phyloP scores from a whole-genome alignment of 192 early-diverging fungal genomes.

The Allomyces arbusculus region DNA sequence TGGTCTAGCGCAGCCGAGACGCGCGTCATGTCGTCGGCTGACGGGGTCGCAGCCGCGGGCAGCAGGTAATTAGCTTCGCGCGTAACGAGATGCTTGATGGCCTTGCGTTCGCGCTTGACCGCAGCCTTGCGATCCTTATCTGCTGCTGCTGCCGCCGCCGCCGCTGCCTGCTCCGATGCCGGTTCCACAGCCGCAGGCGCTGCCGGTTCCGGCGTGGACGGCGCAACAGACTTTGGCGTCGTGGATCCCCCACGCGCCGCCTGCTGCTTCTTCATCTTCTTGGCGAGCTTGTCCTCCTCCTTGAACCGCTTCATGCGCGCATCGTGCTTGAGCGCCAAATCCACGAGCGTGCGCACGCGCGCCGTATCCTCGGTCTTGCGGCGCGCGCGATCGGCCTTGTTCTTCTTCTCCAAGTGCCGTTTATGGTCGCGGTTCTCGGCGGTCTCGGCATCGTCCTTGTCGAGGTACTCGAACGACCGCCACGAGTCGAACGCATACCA shows the following conservation, averaged over 20 bases:
- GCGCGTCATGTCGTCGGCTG: constrained; percentile 8
- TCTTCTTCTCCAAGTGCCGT: constrained; percentile 86
- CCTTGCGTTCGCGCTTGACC: constrained; percentile 55
- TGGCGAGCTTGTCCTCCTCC: constrained; percentile 42
- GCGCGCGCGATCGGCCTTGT: constrained; percentile 72
- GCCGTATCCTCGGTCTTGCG: constrained; percentile 71
- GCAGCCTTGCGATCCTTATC: constrained; percentile 23
- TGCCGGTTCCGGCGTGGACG: constrained; percentile 7
- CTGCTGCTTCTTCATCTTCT: constrained; percentile 44
- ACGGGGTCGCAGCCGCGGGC: constrained; percentile 6
- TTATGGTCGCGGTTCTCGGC: constrained; percentile 64
- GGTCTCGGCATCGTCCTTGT: constrained; percentile 70
- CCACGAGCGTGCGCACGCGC: constrained; percentile 40
- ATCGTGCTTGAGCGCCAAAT: constrained; percentile 39
- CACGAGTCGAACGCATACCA: constrained; percentile 71
- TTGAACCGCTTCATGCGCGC: constrained; percentile 54
- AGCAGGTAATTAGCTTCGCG: constrained; percentile 24
- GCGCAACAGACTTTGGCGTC: not conserved
- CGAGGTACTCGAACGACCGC: constrained; percentile 92
- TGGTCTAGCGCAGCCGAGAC: constrained; percentile 18
- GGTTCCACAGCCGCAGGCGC: constrained; percentile 12
- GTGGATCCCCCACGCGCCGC: constrained; percentile 10
- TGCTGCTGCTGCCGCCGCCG: constrained; percentile 1
- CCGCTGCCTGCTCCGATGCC: constrained; percentile 11
- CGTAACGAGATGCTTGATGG: constrained; percentile 31